Evolutionary conservation across 1,284 basidiomycete genomes (phyloP).

Genomic region (Marasmius oreades): DNA sequence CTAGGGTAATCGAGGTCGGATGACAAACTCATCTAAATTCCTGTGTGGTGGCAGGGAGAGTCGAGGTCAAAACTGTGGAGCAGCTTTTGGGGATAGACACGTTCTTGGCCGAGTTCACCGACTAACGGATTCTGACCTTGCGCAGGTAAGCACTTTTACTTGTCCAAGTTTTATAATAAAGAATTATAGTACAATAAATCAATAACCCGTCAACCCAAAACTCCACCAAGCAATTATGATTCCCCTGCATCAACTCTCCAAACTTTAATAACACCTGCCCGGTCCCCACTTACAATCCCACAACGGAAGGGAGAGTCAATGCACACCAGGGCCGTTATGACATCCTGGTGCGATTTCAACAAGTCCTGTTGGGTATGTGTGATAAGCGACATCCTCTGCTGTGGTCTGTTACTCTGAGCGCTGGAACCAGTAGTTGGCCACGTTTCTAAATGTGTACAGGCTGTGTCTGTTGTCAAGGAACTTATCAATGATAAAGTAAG

Average conservation of each 20-base stretch:
- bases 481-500: conserved; percentile 17
- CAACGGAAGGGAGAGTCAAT: conserved; percentile 87
- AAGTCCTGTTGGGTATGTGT: conserved; percentile 77
- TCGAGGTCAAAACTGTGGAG: not conserved
- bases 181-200: too few species aligned
- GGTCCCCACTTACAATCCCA: conserved; percentile 83
- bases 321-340: conserved; percentile 75
- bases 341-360: conserved; percentile 78
- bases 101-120: too few species aligned
- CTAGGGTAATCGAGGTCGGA: conserved; percentile 2
- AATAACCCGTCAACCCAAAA: too few species aligned
- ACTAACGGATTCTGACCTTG: too few species aligned
- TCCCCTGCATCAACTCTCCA: conserved; percentile 67
- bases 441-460: conserved; percentile 58
- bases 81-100: too few species aligned
- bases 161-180: too few species aligned
- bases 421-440: conserved; percentile 46
- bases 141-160: too few species aligned
- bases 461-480: conserved; percentile 35
- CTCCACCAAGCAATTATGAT: conserved; percentile 5
- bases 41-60: not conserved
- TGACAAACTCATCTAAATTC: not conserved
- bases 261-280: conserved; percentile 77
- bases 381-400: conserved; percentile 74
- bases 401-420: conserved; percentile 59